Conservation (phyloP, 2,329 filamentous ascomycete species). For the Rhynchosporium secalis region DNA sequence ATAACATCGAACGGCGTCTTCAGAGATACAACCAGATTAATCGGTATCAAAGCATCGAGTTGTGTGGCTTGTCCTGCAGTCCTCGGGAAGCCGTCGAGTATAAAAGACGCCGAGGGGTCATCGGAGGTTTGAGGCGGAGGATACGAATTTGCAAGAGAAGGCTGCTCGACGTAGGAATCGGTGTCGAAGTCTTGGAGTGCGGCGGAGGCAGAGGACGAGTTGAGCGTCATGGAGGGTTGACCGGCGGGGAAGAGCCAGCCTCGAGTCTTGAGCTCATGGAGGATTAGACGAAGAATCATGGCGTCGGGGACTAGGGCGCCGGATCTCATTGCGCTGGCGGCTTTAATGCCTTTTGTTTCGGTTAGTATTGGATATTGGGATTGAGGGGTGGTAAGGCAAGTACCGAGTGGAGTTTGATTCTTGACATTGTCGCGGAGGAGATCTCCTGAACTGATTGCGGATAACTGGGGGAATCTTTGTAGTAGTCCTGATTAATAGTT, state of each 20-base stretch:
- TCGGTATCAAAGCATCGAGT: conserved; percentile 81
- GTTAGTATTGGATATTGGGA: conserved; percentile 15
- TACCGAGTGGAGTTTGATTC: conserved; percentile 81
- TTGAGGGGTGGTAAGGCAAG: conserved; percentile 27
- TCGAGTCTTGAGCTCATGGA: conserved; percentile 79
- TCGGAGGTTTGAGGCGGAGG: conserved; percentile 55
- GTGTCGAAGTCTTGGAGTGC: conserved; percentile 40
- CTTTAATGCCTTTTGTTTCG: conserved; percentile 71
- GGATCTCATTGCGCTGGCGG: conserved; percentile 82
- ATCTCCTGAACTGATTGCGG: conserved; percentile 91
- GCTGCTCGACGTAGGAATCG: conserved; percentile 35
- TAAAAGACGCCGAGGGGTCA: conserved; percentile 79
- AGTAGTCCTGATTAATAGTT: conserved; percentile 59
- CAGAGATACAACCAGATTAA: conserved; percentile 89
- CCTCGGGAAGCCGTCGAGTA: conserved; percentile 94
- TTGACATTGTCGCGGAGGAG: conserved; percentile 91
- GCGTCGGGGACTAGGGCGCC: conserved; percentile 90
- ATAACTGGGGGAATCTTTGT: conserved; percentile 81
- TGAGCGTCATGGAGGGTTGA: conserved; percentile 41
- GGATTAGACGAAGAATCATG: conserved; percentile 89
- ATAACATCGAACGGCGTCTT: conserved; percentile 85
- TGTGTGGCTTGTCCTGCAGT: conserved; percentile 77
- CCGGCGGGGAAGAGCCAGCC: conserved; percentile 70
- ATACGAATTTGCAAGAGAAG: conserved; percentile 40
- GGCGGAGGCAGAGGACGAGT: conserved; percentile 38